Percentiles rank a stretch among this genome's conserved stretches.
phyloP scores from a whole-genome alignment of 306 rosid species.

The Comarum palustre region DNA sequence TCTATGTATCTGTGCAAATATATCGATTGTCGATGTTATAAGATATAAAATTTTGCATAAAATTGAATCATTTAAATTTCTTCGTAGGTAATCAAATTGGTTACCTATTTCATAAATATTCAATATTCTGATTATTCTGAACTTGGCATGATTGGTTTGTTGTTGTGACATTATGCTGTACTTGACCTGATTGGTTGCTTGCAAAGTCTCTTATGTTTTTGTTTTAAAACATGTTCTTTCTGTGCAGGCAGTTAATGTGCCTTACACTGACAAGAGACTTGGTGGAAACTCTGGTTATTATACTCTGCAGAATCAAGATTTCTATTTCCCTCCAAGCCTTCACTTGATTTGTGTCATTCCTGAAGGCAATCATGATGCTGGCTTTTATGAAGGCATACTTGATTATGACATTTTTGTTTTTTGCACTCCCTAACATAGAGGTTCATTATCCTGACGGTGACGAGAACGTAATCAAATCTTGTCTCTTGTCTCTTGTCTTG shows the following conservation, averaged over 20 bases:
- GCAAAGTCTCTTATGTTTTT: background rate
- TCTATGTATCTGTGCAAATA: background rate
- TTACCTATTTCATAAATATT: constrained; percentile 4
- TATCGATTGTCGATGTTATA: background rate
- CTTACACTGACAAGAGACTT: constrained; percentile 34
- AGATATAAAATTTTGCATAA: background rate
- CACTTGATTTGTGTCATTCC: constrained; percentile 37
- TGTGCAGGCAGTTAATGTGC: constrained; percentile 41
- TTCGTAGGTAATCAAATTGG: background rate
- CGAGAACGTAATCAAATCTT: constrained; percentile 5
- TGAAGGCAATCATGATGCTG: constrained; percentile 55
- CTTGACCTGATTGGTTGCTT: background rate
- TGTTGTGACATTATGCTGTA: background rate
- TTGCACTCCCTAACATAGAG: constrained; percentile 39
- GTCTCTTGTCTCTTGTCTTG: background rate
- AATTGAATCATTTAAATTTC: background rate
- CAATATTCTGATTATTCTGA: background rate
- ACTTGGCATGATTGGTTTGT: background rate
- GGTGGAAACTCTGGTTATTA: constrained; percentile 42
- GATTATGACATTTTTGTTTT: constrained; percentile 22
- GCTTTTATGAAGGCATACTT: constrained; percentile 42
- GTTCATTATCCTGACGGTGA: constrained; percentile 25
- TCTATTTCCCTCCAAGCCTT: constrained; percentile 40
- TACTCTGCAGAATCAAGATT: constrained; percentile 60
- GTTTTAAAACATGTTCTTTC: background rate